Evolutionary conservation across 2,329 filamentous ascomycete species (phyloP), one percentile per base, ranked within the genome.

Genomic region (Leptosphaerulina australis): DNA sequence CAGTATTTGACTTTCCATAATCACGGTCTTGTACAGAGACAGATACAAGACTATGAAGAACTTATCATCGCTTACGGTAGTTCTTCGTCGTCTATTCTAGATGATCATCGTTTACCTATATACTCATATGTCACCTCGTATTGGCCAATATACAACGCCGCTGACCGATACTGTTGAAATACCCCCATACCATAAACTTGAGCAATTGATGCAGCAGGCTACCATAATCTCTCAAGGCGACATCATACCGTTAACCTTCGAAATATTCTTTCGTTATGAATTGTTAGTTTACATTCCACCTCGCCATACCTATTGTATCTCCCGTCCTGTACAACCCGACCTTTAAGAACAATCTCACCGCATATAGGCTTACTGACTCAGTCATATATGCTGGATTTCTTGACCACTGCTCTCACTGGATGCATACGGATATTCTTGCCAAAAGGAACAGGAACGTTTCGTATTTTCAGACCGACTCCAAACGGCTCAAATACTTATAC

Each of bases 291-390:
- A 63, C 66, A 3, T 44, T 65, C 9, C 46, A 55, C 11, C 49
- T 53, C 0, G 49, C 62, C 4, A 66, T 63, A 4, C 49, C 54
- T 10, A 34, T 43, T 14, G n/a, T 58, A 4, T 69, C 63, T 37
- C 53, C 63, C 12, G 54, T 57, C 5, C 69, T 67, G 1, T 70
- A 71, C 44, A 70, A 67, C 60, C 65, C 67, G 15, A 67, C 63
- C 15, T 53, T 71, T 6, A 67, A 69, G 43, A 66, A 58, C 28
- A 62, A 63, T 50, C 8, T 47, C 52, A 25, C 40, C 44, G 4
- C 53, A 64, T 17, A 36, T 55, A 2, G 37, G 51, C 14, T 33
- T 63, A 4, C 33, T 66, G 12, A 43, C 45, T 20, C 50, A 58
- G 6, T 56, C 53, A n/a, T 64, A 62, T n/a, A 58, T 63, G 56